Base-by-base conservation (phyloP, 2,329 filamentous ascomycete species). In the Sporothrix schenckii region DNA sequence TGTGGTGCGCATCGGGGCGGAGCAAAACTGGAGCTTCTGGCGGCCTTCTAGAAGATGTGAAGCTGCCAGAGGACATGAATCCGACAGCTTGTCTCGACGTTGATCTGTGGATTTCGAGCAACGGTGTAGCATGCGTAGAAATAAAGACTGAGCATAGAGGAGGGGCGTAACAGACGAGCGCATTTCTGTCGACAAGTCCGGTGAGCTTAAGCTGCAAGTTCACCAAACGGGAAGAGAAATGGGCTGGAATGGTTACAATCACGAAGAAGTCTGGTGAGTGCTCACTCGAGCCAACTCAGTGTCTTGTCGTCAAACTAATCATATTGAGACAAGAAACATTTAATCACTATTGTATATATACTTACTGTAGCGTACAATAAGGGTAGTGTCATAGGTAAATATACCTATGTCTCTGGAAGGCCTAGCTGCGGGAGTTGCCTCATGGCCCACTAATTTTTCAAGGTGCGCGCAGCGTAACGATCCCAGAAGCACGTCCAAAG, bases 31-130 rank as follows among this genome's bases (percentile, higher is more conserved):
- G 39, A 16, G 53, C 52, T 68, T 68, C 66, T 68, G 66, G 66
- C 24, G 66, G 2, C 19, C 53, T 68, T 68, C 66, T 68, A 68
- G 66, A 68, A 68, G 66, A 19, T 44, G n/a, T 9, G 13, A 9
- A 24, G 21, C 7, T 19, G 41, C 11, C n/a, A 10, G 16, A 19
- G 47, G 52, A 16, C 14, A 16, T 5, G 27, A 24, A 63, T 27
- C 39, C 58, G 58, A 47, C 58, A 27, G 21, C 41, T 3, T 44
- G 39, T 47, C 41, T 24, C 11, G 13, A 44, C 39, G 21, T 10
- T 27, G 58, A 47, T 34, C 34, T 34, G 7, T 34, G 7, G 34
- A 34, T 34, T 34, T 34, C 27, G 34, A 34, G 34, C 7, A 9
- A 34, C 34, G 34, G 34, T 34, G 34, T 9, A 34, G 41, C 10